Evolutionary conservation across 768 basidiomycete species (phyloP).

Genomic region (Suillus tomentosus): DNA sequence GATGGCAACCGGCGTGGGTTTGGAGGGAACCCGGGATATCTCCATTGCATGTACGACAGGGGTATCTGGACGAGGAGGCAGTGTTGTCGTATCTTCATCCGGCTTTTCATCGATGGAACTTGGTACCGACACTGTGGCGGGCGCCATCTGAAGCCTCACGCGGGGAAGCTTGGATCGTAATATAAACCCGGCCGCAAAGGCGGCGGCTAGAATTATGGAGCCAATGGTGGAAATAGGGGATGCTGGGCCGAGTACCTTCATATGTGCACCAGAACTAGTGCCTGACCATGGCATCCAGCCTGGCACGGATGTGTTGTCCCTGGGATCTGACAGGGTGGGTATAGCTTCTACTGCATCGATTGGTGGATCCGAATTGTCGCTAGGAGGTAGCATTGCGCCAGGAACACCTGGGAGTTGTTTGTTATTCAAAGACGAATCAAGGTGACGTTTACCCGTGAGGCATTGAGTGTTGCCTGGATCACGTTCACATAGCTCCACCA

Average conservation of each 20-base stretch:
- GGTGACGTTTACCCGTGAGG: constrained; percentile 58
- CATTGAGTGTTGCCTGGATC: constrained; percentile 54
- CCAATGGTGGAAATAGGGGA: constrained; percentile 21
- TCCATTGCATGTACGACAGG: constrained; percentile 3
- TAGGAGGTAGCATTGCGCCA: constrained; percentile 34
- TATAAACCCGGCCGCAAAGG: constrained; percentile 27
- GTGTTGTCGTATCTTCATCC: background rate
- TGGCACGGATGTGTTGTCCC: constrained; percentile 19
- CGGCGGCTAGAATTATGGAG: constrained; percentile 26
- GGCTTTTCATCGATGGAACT: constrained; percentile 7
- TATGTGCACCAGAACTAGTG: constrained; percentile 2
- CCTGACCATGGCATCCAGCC: constrained; percentile 20
- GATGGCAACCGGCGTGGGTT: constrained; percentile 12
- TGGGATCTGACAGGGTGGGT: constrained; percentile 21
- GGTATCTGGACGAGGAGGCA: constrained; percentile 7
- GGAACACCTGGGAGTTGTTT: constrained; percentile 64
- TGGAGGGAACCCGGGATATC: constrained; percentile 5
- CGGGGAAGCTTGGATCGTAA: constrained; percentile 24
- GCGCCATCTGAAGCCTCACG: constrained; percentile 15
- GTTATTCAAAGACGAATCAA: constrained; percentile 53
- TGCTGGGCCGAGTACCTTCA: constrained; percentile 16
- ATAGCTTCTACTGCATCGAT: constrained; percentile 21
- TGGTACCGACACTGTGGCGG: constrained; percentile 9
- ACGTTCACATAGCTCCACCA: constrained; percentile 41
- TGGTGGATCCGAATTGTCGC: constrained; percentile 14